Conservation (phyloP, 805 yeast species). For the Nakazawaea ambrosiae region DNA sequence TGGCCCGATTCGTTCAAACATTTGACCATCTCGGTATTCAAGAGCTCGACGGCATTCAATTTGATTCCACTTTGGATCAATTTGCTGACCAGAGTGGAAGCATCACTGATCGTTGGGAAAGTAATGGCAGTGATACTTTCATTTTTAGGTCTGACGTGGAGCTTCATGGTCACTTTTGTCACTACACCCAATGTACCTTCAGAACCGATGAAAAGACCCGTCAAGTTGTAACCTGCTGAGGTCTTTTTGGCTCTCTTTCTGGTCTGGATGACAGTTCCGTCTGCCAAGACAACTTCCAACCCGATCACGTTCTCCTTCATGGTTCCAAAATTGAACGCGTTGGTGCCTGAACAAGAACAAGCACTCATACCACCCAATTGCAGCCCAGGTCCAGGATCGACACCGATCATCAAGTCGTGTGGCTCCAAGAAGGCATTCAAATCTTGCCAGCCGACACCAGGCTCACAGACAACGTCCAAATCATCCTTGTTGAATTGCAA, state of each 20-base stretch:
- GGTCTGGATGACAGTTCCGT: conserved; percentile 66
- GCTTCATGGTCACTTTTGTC: conserved; percentile 49
- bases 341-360: conserved; percentile 72
- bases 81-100: conserved; percentile 50
- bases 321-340: conserved; percentile 71
- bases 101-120: conserved; percentile 52
- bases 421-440: conserved; percentile 40
- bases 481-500: conserved; percentile 46
- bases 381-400: conserved; percentile 75
- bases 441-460: conserved; percentile 66
- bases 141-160: conserved; percentile 43
- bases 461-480: conserved; percentile 55
- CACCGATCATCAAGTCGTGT: conserved; percentile 48
- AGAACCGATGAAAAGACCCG: conserved; percentile 60
- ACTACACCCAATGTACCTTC: conserved; percentile 65
- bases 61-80: conserved; percentile 53
- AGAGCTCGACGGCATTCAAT: conserved; percentile 61
- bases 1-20: conserved; percentile 45
- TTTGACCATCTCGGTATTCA: conserved; percentile 56
- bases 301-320: conserved; percentile 69
- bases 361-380: conserved; percentile 72
- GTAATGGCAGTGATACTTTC: conserved; percentile 58
- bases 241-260: conserved; percentile 65
- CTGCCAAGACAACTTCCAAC: conserved; percentile 67
- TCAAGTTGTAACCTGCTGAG: conserved; percentile 68